A percentile compares a stretch with the other conserved stretches of the same genome.
phyloP scores from a whole-genome alignment of 805 yeast species.

The Deakozyma indianensis region DNA sequence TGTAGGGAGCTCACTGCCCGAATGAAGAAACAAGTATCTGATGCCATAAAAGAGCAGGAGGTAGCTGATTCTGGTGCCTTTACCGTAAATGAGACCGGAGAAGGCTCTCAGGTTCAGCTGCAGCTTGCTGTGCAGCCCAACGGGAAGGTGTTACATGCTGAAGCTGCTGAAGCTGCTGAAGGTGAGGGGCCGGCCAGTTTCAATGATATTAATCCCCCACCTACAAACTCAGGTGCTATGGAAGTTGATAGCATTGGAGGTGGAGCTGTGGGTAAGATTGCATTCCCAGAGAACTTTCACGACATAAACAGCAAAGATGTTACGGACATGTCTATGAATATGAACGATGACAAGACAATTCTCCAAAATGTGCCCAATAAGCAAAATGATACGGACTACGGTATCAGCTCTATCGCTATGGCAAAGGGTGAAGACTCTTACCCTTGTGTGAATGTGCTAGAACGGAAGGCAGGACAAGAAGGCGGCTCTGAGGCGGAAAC shows the following conservation, averaged over 20 bases:
- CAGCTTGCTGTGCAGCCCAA: not conserved
- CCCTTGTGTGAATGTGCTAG: not conserved
- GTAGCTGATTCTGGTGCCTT: not conserved
- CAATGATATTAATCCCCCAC: not conserved
- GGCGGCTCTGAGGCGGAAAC: not conserved
- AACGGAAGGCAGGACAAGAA: not conserved
- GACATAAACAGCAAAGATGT: not conserved
- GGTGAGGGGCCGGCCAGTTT: not conserved
- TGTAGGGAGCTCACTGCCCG: slow-evolving; percentile 62
- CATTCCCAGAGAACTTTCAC: too few relatives aligned
- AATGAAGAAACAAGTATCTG: slow-evolving; percentile 35
- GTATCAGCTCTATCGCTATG: not conserved
- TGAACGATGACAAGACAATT: not conserved
- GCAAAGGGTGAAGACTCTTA: not conserved
- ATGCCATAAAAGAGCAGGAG: slow-evolving; percentile 6
- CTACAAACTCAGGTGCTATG: not conserved
- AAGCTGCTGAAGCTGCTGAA: not conserved
- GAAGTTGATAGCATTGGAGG: slow-evolving; percentile 1
- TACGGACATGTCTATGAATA: not conserved
- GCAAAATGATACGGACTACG: not conserved
- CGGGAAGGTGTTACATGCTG: not conserved
- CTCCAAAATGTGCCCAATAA: not conserved
- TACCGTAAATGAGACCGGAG: not conserved
- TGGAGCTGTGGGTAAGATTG: not conserved
- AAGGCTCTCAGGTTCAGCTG: not conserved